Evolutionary conservation across 2,329 filamentous ascomycete species (phyloP).

Genomic region (Karstenula rhodostoma): DNA sequence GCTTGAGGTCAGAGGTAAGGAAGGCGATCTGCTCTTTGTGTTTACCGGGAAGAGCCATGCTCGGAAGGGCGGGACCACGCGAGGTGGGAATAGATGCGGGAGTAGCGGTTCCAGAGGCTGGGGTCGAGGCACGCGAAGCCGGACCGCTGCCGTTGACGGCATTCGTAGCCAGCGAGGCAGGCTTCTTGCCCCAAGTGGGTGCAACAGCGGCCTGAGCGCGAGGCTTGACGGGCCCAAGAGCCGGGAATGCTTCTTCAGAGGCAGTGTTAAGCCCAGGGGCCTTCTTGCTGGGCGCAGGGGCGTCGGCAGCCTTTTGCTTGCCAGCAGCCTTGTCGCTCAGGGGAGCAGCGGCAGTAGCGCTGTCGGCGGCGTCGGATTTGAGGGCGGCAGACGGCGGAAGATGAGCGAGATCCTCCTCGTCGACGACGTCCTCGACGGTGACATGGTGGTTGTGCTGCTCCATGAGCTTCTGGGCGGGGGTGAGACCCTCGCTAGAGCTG

Average conservation of each 20-base stretch:
- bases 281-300: constrained; percentile 47
- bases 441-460: constrained; percentile 71
- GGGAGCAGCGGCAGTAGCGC: constrained; percentile 51
- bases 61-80: constrained; percentile 56
- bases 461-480: constrained; percentile 66
- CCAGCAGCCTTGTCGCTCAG: constrained; percentile 70
- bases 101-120: constrained; percentile 64
- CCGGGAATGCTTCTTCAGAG: constrained; percentile 93
- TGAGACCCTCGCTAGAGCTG: constrained; percentile 46
- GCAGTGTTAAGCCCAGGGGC: constrained; percentile 73
- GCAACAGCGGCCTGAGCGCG: constrained; percentile 66
- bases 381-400: constrained; percentile 59
- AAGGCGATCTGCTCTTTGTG: constrained; percentile 80
- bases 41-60: constrained; percentile 81
- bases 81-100: constrained; percentile 52
- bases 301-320: constrained; percentile 70
- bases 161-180: constrained; percentile 57
- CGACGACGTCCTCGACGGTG: constrained; percentile 80
- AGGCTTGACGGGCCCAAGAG: constrained; percentile 78
- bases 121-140: constrained; percentile 68
- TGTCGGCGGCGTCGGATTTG: constrained; percentile 32
- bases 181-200: constrained; percentile 80
- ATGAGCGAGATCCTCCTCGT: constrained; percentile 76
- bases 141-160: constrained; percentile 62
- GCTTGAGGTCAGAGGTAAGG: constrained; percentile 77